Evolutionary conservation across 2,329 filamentous ascomycete species (phyloP).

Genomic region (Ceratocystis papillata): DNA sequence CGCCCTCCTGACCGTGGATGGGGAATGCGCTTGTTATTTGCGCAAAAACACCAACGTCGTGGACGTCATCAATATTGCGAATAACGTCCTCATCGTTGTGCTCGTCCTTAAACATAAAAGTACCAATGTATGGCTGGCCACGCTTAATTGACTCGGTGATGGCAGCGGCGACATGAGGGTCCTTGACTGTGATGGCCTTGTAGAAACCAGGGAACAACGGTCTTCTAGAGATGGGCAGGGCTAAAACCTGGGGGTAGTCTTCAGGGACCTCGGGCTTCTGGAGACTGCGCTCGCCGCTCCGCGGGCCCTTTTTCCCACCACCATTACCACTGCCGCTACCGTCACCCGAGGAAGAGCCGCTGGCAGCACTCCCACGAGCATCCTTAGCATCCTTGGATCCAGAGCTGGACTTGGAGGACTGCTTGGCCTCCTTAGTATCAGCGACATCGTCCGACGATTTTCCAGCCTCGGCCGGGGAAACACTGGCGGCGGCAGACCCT

Average conservation of each 20-base stretch:
- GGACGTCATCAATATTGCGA: constrained; percentile 77
- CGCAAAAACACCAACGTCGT: constrained; percentile 93
- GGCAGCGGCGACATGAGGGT: constrained; percentile 79
- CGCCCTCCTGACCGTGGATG: constrained; percentile 71
- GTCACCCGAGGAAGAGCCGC: constrained; percentile 34
- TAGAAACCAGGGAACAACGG: constrained; percentile 97
- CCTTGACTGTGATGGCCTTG: constrained; percentile 93
- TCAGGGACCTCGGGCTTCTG: constrained; percentile 86
- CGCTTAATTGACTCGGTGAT: constrained; percentile 95
- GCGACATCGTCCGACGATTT: constrained; percentile 10
- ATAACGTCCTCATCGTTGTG: constrained; percentile 90
- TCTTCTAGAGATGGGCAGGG: constrained; percentile 86
- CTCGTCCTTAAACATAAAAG: constrained; percentile 94
- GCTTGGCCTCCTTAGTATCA: constrained; percentile 14
- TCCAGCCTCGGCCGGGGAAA: neutral
- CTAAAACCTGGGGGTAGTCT: constrained; percentile 94
- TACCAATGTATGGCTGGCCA: constrained; percentile 92
- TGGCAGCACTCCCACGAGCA: constrained; percentile 48
- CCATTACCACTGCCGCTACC: constrained; percentile 26
- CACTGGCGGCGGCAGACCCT: neutral
- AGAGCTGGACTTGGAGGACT: constrained; percentile 19
- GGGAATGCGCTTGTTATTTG: constrained; percentile 96
- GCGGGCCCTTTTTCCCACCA: constrained; percentile 31
- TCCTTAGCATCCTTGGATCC: constrained; percentile 36
- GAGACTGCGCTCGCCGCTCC: constrained; percentile 60